phyloP scores from a whole-genome alignment of 2,329 filamentous ascomycete species.

The Lasiodiplodia gonubiensis region DNA sequence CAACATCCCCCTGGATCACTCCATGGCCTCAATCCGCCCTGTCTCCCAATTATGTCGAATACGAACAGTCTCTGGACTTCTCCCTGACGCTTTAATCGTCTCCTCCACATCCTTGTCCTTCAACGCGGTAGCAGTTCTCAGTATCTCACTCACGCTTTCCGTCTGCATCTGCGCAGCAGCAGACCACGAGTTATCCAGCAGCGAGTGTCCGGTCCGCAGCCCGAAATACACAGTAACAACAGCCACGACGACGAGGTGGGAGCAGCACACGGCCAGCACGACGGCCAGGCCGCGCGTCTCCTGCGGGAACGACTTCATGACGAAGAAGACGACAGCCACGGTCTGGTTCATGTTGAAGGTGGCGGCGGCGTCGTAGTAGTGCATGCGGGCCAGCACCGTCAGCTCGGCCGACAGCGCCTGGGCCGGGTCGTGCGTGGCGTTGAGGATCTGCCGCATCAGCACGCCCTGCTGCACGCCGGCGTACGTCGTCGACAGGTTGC shows the following conservation, averaged over 20 bases:
- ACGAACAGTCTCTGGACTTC: background rate
- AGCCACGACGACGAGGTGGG: background rate
- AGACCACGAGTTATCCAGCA: slow-evolving; percentile 1
- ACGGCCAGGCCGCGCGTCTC: background rate
- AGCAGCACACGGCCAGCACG: background rate
- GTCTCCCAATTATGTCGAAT: background rate
- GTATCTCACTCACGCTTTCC: background rate
- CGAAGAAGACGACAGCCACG: background rate
- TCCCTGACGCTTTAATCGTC: background rate
- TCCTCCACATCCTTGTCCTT: slow-evolving; percentile 4
- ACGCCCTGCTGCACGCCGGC: background rate
- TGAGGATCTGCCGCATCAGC: background rate
- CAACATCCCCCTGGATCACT: background rate
- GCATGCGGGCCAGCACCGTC: background rate
- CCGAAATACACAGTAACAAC: background rate
- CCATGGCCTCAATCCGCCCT: background rate
- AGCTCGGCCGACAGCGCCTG: background rate
- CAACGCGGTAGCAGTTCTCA: background rate
- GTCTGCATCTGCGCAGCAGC: slow-evolving; percentile 1
- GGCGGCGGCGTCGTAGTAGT: slow-evolving; percentile 5
- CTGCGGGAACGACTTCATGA: background rate
- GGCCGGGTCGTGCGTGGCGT: slow-evolving; percentile 8
- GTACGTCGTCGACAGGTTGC: background rate
- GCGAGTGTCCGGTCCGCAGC: background rate
- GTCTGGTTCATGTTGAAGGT: background rate